A percentile compares a stretch with the other conserved stretches of the same genome.
Conservation (phyloP, 2,329 filamentous ascomycete genomes). For the Lachnellula arida region DNA sequence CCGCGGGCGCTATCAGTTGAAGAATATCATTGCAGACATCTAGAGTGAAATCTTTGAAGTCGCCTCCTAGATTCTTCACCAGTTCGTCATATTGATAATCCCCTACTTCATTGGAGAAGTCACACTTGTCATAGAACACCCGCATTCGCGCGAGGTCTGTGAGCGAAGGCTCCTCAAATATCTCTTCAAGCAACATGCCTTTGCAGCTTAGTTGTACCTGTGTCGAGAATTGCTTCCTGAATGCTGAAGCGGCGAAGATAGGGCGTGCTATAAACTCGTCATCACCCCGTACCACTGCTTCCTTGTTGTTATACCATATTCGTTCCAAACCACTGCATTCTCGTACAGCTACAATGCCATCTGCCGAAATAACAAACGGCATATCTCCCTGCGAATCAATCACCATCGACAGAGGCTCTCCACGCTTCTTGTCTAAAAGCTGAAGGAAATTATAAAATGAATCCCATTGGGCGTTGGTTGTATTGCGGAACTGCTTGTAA, state of each 20-base stretch:
- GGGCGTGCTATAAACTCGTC: slow-evolving; percentile 55
- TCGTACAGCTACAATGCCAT: slow-evolving; percentile 73
- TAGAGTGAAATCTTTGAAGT: slow-evolving; percentile 54
- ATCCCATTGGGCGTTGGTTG: slow-evolving; percentile 81
- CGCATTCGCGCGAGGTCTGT: slow-evolving; percentile 71
- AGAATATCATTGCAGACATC: slow-evolving; percentile 51
- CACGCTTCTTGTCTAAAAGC: slow-evolving; percentile 80
- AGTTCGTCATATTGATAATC: slow-evolving; percentile 75
- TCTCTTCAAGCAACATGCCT: slow-evolving; percentile 63
- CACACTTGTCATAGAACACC: slow-evolving; percentile 71
- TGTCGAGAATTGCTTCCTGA: slow-evolving; percentile 66
- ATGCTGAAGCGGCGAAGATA: slow-evolving; percentile 63
- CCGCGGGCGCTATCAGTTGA: slow-evolving; percentile 40
- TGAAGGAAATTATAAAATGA: slow-evolving; percentile 81
- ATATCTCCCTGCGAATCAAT: slow-evolving; percentile 67
- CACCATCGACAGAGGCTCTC: slow-evolving; percentile 73
- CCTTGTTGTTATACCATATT: slow-evolving; percentile 73
- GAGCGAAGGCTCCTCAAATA: slow-evolving; percentile 68
- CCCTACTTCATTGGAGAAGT: slow-evolving; percentile 72
- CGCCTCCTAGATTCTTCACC: slow-evolving; percentile 62
- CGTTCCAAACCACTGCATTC: slow-evolving; percentile 75
- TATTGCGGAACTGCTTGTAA: slow-evolving; percentile 67
- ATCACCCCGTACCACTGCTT: slow-evolving; percentile 42
- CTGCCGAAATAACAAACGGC: slow-evolving; percentile 80
- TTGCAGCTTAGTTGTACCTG: slow-evolving; percentile 64